Base-by-base conservation (phyloP, 2,329 filamentous ascomycete species). In the Pseudogymnoascus sp. region DNA sequence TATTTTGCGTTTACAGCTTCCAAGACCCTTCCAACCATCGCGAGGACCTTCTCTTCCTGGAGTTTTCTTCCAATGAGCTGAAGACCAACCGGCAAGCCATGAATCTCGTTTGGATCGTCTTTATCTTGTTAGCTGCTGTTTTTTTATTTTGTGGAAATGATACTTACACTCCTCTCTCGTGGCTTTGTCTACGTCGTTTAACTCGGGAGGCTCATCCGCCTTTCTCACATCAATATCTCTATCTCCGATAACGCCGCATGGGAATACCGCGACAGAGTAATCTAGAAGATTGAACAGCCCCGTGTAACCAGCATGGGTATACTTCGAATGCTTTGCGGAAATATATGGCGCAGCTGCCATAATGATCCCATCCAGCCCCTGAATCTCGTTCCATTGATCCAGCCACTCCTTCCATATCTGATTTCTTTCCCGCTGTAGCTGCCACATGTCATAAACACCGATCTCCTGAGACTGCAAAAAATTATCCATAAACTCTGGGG, bases 41-140 rank as follows among this genome's bases (percentile, higher is more conserved):
- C 85, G 60, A 96, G 76, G 0, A 96, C 90, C 78, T 93, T 95
- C 77, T 96, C 91, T 74, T 96, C 92, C 72, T 95, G 87, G 69
- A 95, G 77, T 38, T 91, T 81, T 53, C 88, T 80, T 0, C 91
- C 91, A 0, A 96, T 87, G 23, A 96, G 80, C 75, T 96, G 92
- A 8, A 96, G 86, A 0, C 84, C 91, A 0, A 95, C 90, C 0
- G 92, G 92, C 34, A 96, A 77, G 0, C 91, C 91, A 34, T 89
- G 86, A 91, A 96, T 96, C 64, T 84, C 85, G 9, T 79, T 75
- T 0, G 90, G 86, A 72, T 96, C 85, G 73, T 96, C 96, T 53
- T 31, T n/a, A 16, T 53, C 1, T 16, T 91, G 81, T 75, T 88
- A 90, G 75, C 93, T 95, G 0, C 90, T 91, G 1, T 91, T 7